phyloP scores from a whole-genome alignment of 2,329 filamentous ascomycete species.

The Bipolaris bicolor region DNA sequence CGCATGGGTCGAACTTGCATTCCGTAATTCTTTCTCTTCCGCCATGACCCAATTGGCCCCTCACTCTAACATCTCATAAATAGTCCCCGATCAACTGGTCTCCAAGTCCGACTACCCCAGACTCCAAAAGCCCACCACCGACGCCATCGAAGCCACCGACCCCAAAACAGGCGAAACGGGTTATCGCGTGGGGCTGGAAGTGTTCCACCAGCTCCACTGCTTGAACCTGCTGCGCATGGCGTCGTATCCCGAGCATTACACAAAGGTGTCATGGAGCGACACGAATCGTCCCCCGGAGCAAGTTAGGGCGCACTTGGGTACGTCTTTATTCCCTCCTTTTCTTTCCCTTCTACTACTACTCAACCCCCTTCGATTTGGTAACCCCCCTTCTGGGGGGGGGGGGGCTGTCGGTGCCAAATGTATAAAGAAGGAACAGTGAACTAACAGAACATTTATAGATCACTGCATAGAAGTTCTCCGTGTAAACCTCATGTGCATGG shows the following conservation, averaged over 20 bases:
- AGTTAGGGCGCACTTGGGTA: slow-evolving; percentile 38
- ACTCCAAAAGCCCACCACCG: slow-evolving; percentile 58
- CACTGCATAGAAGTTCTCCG: slow-evolving; percentile 47
- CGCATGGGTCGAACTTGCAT: slow-evolving; percentile 63
- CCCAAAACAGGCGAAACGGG: slow-evolving; percentile 63
- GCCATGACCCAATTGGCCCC: no score
- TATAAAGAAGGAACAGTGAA: no score
- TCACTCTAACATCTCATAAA: not conserved
- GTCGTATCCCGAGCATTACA: slow-evolving; percentile 44
- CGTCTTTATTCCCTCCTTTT: not conserved
- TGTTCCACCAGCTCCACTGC: slow-evolving; percentile 59
- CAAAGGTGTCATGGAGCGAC: slow-evolving; percentile 35
- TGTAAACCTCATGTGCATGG: slow-evolving; percentile 46
- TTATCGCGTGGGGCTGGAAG: slow-evolving; percentile 65
- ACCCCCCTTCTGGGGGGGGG: no score
- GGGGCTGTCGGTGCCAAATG: no score
- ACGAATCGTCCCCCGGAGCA: no score
- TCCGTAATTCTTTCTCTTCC: slow-evolving; percentile 40
- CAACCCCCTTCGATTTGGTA: no score
- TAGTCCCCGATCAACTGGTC: slow-evolving; percentile 68
- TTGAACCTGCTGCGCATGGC: slow-evolving; percentile 45
- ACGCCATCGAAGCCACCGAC: slow-evolving; percentile 62
- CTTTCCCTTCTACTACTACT: no score
- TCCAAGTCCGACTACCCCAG: slow-evolving; percentile 60
- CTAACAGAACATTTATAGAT: slow-evolving; percentile 6